Percentiles rank a stretch among this genome's conserved stretches.
Conservation (phyloP, 2,329 filamentous ascomycete genomes). For the Zasmidium angulare region DNA sequence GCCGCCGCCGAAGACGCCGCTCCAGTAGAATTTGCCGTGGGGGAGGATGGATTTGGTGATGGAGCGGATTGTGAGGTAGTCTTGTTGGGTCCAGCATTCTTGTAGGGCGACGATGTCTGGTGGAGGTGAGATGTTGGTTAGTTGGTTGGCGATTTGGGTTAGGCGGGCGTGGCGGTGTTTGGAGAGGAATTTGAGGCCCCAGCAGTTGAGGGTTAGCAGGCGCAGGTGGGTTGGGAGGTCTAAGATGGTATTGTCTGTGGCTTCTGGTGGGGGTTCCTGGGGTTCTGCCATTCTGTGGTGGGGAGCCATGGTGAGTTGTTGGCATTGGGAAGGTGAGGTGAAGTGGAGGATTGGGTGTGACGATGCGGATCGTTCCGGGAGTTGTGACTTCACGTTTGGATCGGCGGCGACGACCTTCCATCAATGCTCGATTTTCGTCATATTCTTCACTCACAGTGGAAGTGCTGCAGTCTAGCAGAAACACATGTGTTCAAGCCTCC, state of each 20-base stretch:
- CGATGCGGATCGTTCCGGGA: no score
- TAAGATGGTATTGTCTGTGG: constrained; percentile 28
- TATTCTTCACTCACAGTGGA: no score
- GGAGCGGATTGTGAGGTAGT: constrained; percentile 76
- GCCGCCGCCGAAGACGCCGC: constrained; percentile 84
- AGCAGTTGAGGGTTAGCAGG: constrained; percentile 90
- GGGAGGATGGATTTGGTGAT: constrained; percentile 74
- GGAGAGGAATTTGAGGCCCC: constrained; percentile 88
- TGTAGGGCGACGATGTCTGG: constrained; percentile 91
- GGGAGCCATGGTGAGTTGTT: constrained; percentile 1
- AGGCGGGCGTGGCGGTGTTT: constrained; percentile 76
- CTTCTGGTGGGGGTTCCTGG: no score
- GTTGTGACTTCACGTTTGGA: no score
- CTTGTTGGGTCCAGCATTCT: constrained; percentile 87
- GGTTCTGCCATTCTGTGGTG: no score
- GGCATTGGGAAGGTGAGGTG: background rate
- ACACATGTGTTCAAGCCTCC: no score
- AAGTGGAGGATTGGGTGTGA: no score
- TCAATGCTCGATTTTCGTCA: no score
- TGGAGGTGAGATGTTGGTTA: no score
- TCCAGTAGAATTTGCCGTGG: constrained; percentile 89
- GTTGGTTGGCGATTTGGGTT: constrained; percentile 66
- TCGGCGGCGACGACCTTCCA: no score
- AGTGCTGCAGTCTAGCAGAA: no score
- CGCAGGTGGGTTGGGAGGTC: constrained; percentile 54